Base-by-base conservation (phyloP, 495 filamentous ascomycete genomes). In the Bathelium albidoporum region DNA sequence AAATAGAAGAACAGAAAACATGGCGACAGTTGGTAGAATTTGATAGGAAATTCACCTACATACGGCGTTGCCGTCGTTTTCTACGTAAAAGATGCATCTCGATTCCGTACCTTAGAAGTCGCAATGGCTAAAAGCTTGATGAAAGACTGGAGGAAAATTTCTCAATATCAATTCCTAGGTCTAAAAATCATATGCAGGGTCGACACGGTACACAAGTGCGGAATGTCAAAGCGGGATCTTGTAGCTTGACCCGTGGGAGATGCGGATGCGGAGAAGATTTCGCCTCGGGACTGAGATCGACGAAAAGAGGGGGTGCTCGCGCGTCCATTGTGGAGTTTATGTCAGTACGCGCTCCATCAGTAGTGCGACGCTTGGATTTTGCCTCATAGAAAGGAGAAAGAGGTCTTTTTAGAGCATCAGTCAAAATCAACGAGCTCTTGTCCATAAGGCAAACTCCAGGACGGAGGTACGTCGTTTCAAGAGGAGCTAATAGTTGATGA, bases 141-240 rank as follows among this genome's bases (percentile, higher is more conserved):
- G 5, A 26, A 28, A 29, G 49, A 55, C 49, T 55, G 49, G 49
- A 55, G 49, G 49, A 55, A 55, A 55, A 55, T 28, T 18, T 55
- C 22, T 55, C 1, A 29, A 55, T 2, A 9, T 26, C 49, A 28
- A 26, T 55, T 24, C 43, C 49, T 55, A 55, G 49, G 24, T 55
- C 12, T 24, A 29, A 29, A 29, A 28, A 28, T 24, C 29, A 55
- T n/a, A 55, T 29, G 49, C 49, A 55, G 49, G 49, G 11, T 11
- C 22, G 24, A 26, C 5, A 29, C 16, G 24, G 49, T 55, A 55
- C 20, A 16, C 20, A n/a, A 49, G 20, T 22, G 20, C 44, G 44
- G 44, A 14, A 4, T 39, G 18, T 39, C 5, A 14, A 39, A 39
- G 34, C 34, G 34, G 34, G 5, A 39, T 39, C 34, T 5, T 5